Conservation (phyloP, 768 basidiomycete genomes). For the Trametes punicea region DNA sequence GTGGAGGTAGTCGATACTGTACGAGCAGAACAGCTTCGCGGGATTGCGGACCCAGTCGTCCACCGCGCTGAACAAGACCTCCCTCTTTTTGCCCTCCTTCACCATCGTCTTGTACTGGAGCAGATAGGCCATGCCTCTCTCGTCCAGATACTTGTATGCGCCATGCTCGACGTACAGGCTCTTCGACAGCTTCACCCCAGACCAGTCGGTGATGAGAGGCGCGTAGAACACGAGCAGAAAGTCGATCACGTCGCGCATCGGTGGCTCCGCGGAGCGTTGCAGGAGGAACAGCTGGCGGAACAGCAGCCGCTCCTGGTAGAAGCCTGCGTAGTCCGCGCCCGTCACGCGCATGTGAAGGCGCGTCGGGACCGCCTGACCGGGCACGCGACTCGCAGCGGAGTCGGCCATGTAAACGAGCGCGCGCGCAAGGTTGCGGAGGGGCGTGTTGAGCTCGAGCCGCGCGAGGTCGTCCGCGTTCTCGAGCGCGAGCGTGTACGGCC, state of each 20-base stretch:
- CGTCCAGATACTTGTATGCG: slow-evolving; percentile 24
- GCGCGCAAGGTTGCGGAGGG: slow-evolving; percentile 10
- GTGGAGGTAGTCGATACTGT: background rate
- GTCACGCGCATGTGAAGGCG: slow-evolving; percentile 13
- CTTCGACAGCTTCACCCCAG: slow-evolving; percentile 14
- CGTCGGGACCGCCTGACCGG: background rate
- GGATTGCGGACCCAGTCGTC: slow-evolving; percentile 27
- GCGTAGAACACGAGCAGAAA: background rate
- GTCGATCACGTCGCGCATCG: background rate
- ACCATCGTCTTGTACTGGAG: slow-evolving; percentile 27
- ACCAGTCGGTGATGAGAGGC: slow-evolving; percentile 12
- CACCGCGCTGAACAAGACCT: slow-evolving; percentile 26
- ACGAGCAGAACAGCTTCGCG: slow-evolving; percentile 17
- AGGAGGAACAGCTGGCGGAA: background rate
- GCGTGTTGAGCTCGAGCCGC: slow-evolving; percentile 10
- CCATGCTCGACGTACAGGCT: slow-evolving; percentile 6
- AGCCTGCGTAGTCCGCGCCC: slow-evolving; percentile 7
- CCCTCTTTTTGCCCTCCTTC: slow-evolving; percentile 24
- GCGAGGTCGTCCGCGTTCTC: slow-evolving; percentile 15
- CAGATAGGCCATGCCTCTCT: slow-evolving; percentile 25
- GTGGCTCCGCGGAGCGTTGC: background rate
- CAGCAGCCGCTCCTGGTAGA: slow-evolving; percentile 6
- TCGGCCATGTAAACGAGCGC: slow-evolving; percentile 5
- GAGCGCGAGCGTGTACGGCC: slow-evolving; percentile 22
- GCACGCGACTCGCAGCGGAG: background rate